Conservation (phyloP, 73 alveolate genomes). For the Halteria grandinella region DNA sequence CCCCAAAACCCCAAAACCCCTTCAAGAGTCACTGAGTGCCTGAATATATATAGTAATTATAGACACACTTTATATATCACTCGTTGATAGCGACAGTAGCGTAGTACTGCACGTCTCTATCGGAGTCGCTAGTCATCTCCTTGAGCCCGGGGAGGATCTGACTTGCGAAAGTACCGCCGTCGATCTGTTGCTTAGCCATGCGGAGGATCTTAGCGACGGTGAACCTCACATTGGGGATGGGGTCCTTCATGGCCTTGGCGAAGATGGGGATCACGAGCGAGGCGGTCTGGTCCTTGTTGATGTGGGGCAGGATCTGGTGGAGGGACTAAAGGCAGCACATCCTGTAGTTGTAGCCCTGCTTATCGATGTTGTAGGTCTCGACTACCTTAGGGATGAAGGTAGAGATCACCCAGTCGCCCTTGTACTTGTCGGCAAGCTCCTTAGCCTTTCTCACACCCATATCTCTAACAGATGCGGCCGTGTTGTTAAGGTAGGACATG, state of each 20-base stretch:
- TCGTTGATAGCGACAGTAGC: conserved; percentile 81
- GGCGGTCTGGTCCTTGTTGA: conserved; percentile 77
- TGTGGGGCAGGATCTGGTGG: conserved; percentile 72
- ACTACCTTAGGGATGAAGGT: conserved; percentile 88
- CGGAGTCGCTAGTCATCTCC: conserved; percentile 76
- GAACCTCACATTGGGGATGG: conserved; percentile 95
- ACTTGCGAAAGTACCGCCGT: neutral
- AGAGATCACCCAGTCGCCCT: conserved; percentile 89
- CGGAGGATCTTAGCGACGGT: conserved; percentile 84
- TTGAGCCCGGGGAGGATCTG: conserved; percentile 45
- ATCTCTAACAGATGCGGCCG: conserved; percentile 96
- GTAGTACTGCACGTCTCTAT: conserved; percentile 85
- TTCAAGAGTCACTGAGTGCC: neutral
- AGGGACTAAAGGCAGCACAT: conserved; percentile 86
- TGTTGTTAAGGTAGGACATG: conserved; percentile 90
- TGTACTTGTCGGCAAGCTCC: conserved; percentile 81
- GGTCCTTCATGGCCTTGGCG: conserved; percentile 88
- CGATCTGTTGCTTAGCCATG: neutral
- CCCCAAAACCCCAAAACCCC: conserved; percentile 3
- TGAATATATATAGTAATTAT: neutral
- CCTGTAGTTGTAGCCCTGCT: conserved; percentile 88
- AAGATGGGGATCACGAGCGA: conserved; percentile 88
- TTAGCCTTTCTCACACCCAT: conserved; percentile 88
- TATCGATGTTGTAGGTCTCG: conserved; percentile 85
- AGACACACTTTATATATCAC: neutral